phyloP scores from a whole-genome alignment of 1,284 basidiomycete species.

The Leucoagaricus sp. region DNA sequence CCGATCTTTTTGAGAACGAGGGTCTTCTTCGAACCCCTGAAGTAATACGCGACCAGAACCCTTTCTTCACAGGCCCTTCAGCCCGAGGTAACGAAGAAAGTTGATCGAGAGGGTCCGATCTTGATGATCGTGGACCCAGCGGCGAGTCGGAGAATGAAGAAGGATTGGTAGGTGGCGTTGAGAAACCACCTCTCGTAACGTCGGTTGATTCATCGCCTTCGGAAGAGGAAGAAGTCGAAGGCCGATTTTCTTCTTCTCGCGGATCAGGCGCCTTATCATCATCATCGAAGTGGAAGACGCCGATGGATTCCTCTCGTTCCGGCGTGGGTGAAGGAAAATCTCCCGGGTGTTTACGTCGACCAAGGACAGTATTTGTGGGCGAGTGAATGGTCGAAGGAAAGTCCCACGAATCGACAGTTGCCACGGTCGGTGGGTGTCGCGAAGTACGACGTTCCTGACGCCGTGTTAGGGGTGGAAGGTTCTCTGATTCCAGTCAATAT shows the following conservation, averaged over 20 bases:
- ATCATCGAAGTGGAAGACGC: background rate
- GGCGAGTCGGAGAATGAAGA: background rate
- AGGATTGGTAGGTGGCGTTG: constrained; percentile 5
- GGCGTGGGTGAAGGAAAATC: constrained; percentile 15
- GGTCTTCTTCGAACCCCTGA: constrained; percentile 5
- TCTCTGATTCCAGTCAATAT: constrained; percentile 31
- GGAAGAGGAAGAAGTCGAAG: background rate
- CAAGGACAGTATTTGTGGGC: constrained; percentile 27
- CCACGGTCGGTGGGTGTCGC: constrained; percentile 40
- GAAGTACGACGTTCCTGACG: constrained; percentile 67
- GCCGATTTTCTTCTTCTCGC: background rate
- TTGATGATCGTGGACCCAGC: background rate
- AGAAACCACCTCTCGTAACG: background rate
- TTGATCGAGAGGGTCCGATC: background rate
- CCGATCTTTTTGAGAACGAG: background rate
- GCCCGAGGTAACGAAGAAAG: background rate
- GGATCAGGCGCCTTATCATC: background rate
- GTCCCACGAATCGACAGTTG: constrained; percentile 69
- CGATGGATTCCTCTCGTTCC: background rate
- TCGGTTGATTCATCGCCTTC: constrained; percentile 4
- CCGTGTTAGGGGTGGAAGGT: constrained; percentile 67
- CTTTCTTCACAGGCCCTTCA: background rate
- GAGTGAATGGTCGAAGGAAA: constrained; percentile 49
- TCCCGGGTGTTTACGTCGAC: constrained; percentile 25
- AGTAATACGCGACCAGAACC: constrained; percentile 10